Evolutionary conservation across 2,329 filamentous ascomycete species (phyloP), one percentile per base, ranked within the genome.

Genomic region (Magnaporthiopsis rhizophila): DNA sequence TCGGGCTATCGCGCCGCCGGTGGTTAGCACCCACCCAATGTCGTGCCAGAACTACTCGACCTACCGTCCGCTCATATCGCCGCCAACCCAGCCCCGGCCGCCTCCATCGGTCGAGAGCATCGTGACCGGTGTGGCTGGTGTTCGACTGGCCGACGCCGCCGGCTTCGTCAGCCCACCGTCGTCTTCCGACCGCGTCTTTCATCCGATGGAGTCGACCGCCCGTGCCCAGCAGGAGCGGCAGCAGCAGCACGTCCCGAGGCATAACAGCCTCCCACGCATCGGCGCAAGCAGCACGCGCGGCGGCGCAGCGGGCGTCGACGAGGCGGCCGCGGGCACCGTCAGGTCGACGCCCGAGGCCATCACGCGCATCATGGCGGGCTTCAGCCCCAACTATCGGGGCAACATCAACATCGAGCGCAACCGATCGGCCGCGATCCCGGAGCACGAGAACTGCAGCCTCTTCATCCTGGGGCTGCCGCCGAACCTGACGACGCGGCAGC

Each of bases 381-480:
- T 77, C 64, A 76, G 74, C 1, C 68, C 69, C 12, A 74, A 74
- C 64, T 81, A 81, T 68, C 68, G 68, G 9, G 79, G 79, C 28
- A 74, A 80, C 66, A 72, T 73, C 0, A 68, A 65, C 45, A 67
- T 77, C 0, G 21, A 57, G 2, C 72, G 72, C 12, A 81, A 81
- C 71, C 73, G 71, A 58, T 77, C 75, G 1, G 78, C 78, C 5
- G 61, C 73, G 45, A 77, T 81, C 45, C 72, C 76, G 0, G 71
- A 77, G 38, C 65, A 70, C 3, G 64, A 77, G 38, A 85, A 83
- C 70, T 83, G 81, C 38, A 77, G 81, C 0, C 72, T 86, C 1
- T 86, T 82, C 78, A 67, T 86, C 32, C 81, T 79, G 1, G 80
- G 82, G 62, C 75, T 86, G 0, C 80, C 83, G 0, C 74, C 78